These are phyloP conservation scores for Clonostachys chloroleuca DNA, from an alignment of 2,329 filamentous ascomycete species.

Conservation along the genomic window DNA sequence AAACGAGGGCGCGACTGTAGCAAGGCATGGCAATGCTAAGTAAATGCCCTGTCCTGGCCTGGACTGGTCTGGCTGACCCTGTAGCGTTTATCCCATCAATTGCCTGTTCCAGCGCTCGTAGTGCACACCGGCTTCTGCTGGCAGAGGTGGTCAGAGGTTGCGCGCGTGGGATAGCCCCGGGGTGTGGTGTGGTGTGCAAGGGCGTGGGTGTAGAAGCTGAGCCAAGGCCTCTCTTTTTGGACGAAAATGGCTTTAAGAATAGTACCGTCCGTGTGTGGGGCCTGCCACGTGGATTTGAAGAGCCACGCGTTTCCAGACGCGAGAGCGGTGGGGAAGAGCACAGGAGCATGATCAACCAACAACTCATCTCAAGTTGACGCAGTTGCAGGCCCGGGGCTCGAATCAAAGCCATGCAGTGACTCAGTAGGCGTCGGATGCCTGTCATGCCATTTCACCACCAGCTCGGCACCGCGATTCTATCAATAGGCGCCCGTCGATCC, in stretches of 20 bases:
- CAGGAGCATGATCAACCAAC: not conserved
- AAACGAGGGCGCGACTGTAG: no score
- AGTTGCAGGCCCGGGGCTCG: not conserved
- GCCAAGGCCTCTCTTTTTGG: not conserved
- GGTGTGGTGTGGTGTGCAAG: not conserved
- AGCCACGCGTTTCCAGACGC: constrained; percentile 2
- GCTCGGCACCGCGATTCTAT: not conserved
- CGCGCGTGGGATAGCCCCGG: no score
- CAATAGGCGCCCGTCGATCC: not conserved
- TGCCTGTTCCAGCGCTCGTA: not conserved
- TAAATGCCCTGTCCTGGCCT: no score
- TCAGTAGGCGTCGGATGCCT: not conserved
- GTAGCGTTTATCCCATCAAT: no score
- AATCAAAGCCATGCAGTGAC: not conserved
- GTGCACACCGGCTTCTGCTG: not conserved
- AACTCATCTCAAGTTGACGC: no score
- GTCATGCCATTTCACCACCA: constrained; percentile 1
- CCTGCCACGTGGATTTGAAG: constrained; percentile 3
- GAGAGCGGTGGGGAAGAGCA: not conserved
- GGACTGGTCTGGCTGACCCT: no score
- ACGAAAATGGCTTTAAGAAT: not conserved
- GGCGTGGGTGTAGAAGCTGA: not conserved
- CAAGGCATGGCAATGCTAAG: no score
- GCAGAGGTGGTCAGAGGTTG: not conserved
- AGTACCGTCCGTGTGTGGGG: not conserved